A percentile compares a stretch with the other conserved stretches of the same genome.
phyloP scores from a whole-genome alignment of 345 rosid species.

The Abelmoschus esculentus region DNA sequence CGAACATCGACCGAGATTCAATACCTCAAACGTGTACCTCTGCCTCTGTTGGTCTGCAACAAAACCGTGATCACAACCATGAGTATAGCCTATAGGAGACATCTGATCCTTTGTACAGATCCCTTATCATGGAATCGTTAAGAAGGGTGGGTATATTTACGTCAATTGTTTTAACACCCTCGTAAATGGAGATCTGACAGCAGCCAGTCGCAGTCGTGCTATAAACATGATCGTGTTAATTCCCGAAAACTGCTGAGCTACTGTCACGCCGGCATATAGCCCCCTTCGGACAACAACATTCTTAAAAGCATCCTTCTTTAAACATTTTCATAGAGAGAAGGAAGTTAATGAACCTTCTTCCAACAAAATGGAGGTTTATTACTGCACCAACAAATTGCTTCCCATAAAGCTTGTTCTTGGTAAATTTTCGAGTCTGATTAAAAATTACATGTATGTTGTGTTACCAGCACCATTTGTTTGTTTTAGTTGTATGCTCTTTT shows the following conservation, averaged over 20 bases:
- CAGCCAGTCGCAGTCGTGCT: neutral
- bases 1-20: neutral
- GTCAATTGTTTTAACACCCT: neutral
- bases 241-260: constrained; percentile 85
- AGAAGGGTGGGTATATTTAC: neutral
- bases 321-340: neutral
- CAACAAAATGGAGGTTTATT: neutral
- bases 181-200: neutral
- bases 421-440: too few species aligned
- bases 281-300: constrained; percentile 51
- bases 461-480: too few species aligned
- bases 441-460: too few species aligned
- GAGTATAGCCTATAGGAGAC: neutral
- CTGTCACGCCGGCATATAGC: constrained; percentile 72
- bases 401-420: constrained; percentile 1
- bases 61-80: neutral
- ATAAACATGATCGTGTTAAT: constrained; percentile 76
- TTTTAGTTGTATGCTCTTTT: too few species aligned
- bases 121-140: neutral
- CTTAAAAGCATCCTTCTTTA: constrained; percentile 30
- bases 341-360: neutral
- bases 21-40: neutral
- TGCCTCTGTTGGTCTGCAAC: neutral
- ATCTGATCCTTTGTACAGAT: neutral
- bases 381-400: neutral